Conservation (phyloP, 78 protist species). For the slime mould (Dictyostelium discoideum) region dicty_2.7 NC_007091.3:3251501-3252000, state of each 20-base stretch:
- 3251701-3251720: not conserved
- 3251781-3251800: not conserved
- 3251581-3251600: not conserved
- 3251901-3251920: not conserved
- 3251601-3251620: not conserved
- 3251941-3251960: not conserved
- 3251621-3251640: not conserved
- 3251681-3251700: not conserved
- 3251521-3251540: not conserved
- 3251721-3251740: not conserved
- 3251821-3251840: not conserved
- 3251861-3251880: not conserved
- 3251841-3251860: no score
- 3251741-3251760: not conserved
- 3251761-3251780: not conserved
- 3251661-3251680: not conserved
- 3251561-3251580: not conserved
- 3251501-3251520: not conserved
- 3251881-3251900: not conserved
- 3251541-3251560: not conserved
- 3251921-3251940: not conserved
- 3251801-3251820: not conserved
- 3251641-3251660: not conserved
- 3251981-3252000: not conserved
- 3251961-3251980: not conserved